Base-by-base conservation (phyloP, 176 grass and related monocot genomes). In the Saccharum officinarum region DNA sequence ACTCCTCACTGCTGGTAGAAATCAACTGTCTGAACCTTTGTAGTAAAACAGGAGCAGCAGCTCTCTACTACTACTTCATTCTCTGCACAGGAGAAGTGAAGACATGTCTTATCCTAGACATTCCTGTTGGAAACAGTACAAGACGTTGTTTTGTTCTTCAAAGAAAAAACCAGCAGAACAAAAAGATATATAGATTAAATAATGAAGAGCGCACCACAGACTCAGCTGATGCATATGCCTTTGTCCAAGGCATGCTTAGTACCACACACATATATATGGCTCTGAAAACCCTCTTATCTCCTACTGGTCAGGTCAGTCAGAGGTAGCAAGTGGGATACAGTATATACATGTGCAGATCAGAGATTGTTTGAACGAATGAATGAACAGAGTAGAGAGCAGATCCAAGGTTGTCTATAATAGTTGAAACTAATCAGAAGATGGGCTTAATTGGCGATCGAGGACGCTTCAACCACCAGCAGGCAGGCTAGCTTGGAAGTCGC, bases 51-150 rank as follows among this genome's bases (percentile, higher is more conserved):
- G 41, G 71, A 73, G 23, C 12, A 30, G 42, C 44, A 23, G 22
- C 69, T 17, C 15, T 10, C 0, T 25, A 22, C 7, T 12, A 3
- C 10, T 63, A 63, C 23, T 64, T 30, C 18, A 39, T 61, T 33
- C 17, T 64, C 39, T 74, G 36, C 40, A 12, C 14, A 78, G 15
- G 49, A 28, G 50, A 86, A 46, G 66, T 54, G 66, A 86, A 46
- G 66, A 54, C 65, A 59, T 45, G 65, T 23, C 83, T 17, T 79
- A 0, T 68, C 84, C 77, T 38, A 41, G 67, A 75, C 72, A 78
- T 73, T 64, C 55, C 76, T 86, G 84, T 40, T 71, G 31, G 46
- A 18, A 64, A 52, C 68, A 65, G 76, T 80, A 78, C 28, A 11
- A 38, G 16, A 10, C 8, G 46, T 11, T 52, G 45, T 49, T 50